A percentile compares a stretch with the other conserved stretches of the same genome.
Evolutionary conservation across 177 flowering plant genomes (phyloP).

Genomic region (Vitis hybrid): DNA sequence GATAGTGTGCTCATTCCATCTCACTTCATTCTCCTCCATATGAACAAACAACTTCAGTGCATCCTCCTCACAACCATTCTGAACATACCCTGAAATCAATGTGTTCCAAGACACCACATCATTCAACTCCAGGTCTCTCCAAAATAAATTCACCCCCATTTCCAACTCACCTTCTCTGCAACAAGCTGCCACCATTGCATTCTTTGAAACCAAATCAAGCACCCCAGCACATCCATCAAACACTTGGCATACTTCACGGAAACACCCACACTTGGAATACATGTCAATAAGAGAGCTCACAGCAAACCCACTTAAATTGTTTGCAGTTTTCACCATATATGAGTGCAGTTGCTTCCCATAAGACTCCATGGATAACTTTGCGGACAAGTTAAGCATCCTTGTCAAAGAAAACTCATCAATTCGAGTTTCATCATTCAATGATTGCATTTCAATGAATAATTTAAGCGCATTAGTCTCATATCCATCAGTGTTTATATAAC

Average conservation of each 20-base stretch:
- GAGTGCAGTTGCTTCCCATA: constrained; percentile 69
- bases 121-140: constrained; percentile 41
- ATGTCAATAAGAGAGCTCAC: constrained; percentile 69
- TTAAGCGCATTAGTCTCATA: constrained; percentile 45
- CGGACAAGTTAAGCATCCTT: constrained; percentile 55
- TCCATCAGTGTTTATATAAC: constrained; percentile 47
- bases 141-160: constrained; percentile 51
- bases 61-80: constrained; percentile 46
- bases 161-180: constrained; percentile 70
- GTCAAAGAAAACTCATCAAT: constrained; percentile 70
- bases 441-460: constrained; percentile 53
- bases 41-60: constrained; percentile 43
- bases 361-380: constrained; percentile 33
- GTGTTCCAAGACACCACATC: constrained; percentile 84
- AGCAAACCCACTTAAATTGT: constrained; percentile 44
- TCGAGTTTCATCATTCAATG: constrained; percentile 3
- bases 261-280: constrained; percentile 78
- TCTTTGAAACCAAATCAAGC: constrained; percentile 56
- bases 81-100: constrained; percentile 59
- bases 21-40: constrained; percentile 48
- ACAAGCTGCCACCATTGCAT: constrained; percentile 82
- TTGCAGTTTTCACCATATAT: constrained; percentile 61
- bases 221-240: constrained; percentile 30
- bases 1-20: constrained; percentile 60
- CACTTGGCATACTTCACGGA: constrained; percentile 44